Evolutionary conservation across 257 asterid species (phyloP).

Genomic region (Solanum rostratum): DNA sequence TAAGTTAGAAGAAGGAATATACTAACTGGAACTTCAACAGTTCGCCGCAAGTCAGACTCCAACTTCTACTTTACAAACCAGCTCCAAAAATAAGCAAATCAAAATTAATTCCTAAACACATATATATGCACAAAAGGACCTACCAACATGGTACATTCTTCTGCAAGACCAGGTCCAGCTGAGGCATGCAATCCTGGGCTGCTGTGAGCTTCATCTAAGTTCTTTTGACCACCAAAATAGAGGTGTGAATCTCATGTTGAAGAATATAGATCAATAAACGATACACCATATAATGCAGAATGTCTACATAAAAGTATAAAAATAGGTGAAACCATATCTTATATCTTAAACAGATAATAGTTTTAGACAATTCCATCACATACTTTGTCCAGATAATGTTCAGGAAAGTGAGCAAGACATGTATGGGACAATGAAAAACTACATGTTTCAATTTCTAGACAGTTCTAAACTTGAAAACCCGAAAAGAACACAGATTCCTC

Average conservation of each 20-base stretch:
- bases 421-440: neutral
- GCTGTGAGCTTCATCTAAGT: constrained; percentile 88
- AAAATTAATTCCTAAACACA: neutral
- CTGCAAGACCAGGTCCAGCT: constrained; percentile 94
- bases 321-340: neutral
- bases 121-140: neutral
- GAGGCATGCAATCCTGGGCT: constrained; percentile 96
- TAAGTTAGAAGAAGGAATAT: neutral
- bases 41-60: neutral
- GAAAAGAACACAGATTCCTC: neutral
- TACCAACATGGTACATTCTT: constrained; percentile 50
- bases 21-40: constrained; percentile 1
- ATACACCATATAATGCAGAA: neutral
- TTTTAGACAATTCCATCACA: neutral
- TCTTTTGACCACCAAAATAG: constrained; percentile 37
- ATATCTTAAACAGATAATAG: neutral
- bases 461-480: neutral
- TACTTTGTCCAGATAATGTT: neutral
- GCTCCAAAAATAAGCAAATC: neutral
- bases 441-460: neutral
- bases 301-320: neutral
- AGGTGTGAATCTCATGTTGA: neutral
- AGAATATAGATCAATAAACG: neutral
- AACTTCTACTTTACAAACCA: neutral
- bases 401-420: neutral